These are phyloP conservation scores for Ustanciosporium gigantosporum DNA, from an alignment of 1,284 basidiomycete species.

Conservation along the genomic window DNA sequence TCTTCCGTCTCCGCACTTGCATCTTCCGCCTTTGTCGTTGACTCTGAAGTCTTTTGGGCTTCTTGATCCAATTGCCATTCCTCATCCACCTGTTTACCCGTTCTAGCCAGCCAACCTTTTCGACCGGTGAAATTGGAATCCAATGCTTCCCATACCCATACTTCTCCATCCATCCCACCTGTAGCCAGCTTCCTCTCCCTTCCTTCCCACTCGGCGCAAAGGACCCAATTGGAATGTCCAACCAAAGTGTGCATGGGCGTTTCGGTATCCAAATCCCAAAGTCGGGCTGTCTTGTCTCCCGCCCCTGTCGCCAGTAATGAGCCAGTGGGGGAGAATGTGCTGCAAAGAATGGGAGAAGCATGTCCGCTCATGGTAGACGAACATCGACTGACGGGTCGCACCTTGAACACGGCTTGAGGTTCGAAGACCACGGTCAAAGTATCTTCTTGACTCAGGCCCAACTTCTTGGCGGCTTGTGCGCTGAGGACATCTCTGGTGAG, in stretches of 20 bases:
- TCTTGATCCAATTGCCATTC: conserved; percentile 25
- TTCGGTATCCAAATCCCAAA: conserved; percentile 95
- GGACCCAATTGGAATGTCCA: conserved; percentile 92
- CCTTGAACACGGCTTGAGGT: conserved; percentile 93
- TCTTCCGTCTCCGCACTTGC: conserved; percentile 1
- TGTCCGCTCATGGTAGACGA: conserved; percentile 84
- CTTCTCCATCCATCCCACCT: conserved; percentile 63
- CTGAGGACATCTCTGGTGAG: conserved; percentile 50
- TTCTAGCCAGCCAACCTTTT: conserved; percentile 46
- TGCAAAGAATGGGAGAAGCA: conserved; percentile 89
- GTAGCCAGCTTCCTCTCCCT: conserved; percentile 86
- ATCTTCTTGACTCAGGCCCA: conserved; percentile 56
- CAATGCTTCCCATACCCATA: conserved; percentile 57
- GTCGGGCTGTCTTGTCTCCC: conserved; percentile 86
- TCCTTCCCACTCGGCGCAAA: conserved; percentile 96
- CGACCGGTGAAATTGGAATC: conserved; percentile 39
- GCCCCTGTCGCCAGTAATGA: conserved; percentile 88
- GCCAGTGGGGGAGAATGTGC: conserved; percentile 91
- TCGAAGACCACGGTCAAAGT: conserved; percentile 58
- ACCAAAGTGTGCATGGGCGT: conserved; percentile 82
- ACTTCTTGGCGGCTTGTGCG: conserved; percentile 41
- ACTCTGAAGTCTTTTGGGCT: neutral
- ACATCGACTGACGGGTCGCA: conserved; percentile 88
- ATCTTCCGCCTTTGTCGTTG: neutral
- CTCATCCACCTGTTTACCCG: conserved; percentile 47